Percentiles rank a stretch among this genome's conserved stretches.
Conservation (phyloP, 108 stramenopile species). For the Skeletonema marinoi region DNA sequence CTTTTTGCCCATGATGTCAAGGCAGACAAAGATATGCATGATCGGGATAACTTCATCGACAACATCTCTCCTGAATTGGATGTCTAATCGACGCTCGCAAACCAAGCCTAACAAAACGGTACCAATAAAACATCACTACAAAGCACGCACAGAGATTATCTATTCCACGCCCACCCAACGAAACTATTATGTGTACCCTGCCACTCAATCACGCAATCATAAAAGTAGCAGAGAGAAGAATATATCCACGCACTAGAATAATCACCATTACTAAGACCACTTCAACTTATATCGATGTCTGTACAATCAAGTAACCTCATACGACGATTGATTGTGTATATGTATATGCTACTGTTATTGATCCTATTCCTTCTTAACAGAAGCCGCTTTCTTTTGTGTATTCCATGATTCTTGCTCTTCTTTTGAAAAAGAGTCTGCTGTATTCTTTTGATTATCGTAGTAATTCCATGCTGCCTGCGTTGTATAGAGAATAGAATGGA, state of each 20-base stretch:
- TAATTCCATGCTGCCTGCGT: slow-evolving; percentile 49
- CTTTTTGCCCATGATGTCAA: slow-evolving; percentile 29
- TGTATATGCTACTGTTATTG: neutral
- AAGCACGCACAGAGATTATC: neutral
- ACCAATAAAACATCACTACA: slow-evolving; percentile 25
- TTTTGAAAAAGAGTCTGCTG: slow-evolving; percentile 40
- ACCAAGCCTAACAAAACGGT: neutral
- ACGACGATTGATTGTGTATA: neutral
- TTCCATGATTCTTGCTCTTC: slow-evolving; percentile 52
- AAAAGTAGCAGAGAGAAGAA: no score
- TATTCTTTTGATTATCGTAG: slow-evolving; percentile 44
- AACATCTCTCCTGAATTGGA: slow-evolving; percentile 19
- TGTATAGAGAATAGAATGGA: neutral
- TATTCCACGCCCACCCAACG: no score
- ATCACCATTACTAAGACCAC: no score
- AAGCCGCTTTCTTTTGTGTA: slow-evolving; percentile 24
- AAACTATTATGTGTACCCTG: no score
- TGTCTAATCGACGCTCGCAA: slow-evolving; percentile 7
- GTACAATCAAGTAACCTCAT: neutral
- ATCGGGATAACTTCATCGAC: slow-evolving; percentile 34
- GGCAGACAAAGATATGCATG: slow-evolving; percentile 35
- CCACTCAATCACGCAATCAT: no score
- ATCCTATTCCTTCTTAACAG: neutral
- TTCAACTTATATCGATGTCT: no score
- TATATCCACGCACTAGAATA: no score